A percentile compares a stretch with the other conserved stretches of the same genome.
Conservation (phyloP, 306 rosid species). For the Biancaea sappan region DNA sequence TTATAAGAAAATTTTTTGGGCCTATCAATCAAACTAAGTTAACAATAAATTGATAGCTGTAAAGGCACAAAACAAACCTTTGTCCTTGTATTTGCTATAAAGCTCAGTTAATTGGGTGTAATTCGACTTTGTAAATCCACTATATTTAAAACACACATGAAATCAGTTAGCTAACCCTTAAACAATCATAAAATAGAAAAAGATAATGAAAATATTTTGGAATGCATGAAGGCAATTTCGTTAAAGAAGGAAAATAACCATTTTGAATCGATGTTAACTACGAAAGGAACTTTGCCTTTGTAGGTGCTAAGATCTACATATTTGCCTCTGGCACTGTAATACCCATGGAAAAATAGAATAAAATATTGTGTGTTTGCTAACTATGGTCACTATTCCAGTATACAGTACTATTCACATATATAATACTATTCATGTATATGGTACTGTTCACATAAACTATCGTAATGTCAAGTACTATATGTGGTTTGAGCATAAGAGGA, state of each 20-base stretch:
- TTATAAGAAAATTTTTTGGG: background rate
- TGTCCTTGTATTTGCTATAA: slow-evolving; percentile 59
- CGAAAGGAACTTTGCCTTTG: slow-evolving; percentile 79
- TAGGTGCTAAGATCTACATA: too few relatives aligned
- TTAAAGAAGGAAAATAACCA: slow-evolving; percentile 50
- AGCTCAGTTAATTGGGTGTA: slow-evolving; percentile 81
- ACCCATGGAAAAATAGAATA: too few relatives aligned
- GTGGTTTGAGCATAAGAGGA: too few relatives aligned
- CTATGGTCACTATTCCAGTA: too few relatives aligned
- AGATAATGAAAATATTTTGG: background rate
- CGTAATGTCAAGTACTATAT: too few relatives aligned
- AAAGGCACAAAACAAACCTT: slow-evolving; percentile 40
- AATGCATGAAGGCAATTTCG: background rate
- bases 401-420: too few relatives aligned
- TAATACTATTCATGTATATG: too few relatives aligned
- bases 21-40: slow-evolving; percentile 6
- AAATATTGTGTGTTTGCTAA: too few relatives aligned
- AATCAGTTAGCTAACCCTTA: slow-evolving; percentile 19
- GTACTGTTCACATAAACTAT: too few relatives aligned
- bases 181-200: background rate
- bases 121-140: slow-evolving; percentile 70
- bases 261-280: slow-evolving; percentile 89
- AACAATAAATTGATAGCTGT: background rate
- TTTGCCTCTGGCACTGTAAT: too few relatives aligned
- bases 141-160: slow-evolving; percentile 26